phyloP scores from a whole-genome alignment of 805 yeast genomes.

The Kodamaea fukazawae region DNA sequence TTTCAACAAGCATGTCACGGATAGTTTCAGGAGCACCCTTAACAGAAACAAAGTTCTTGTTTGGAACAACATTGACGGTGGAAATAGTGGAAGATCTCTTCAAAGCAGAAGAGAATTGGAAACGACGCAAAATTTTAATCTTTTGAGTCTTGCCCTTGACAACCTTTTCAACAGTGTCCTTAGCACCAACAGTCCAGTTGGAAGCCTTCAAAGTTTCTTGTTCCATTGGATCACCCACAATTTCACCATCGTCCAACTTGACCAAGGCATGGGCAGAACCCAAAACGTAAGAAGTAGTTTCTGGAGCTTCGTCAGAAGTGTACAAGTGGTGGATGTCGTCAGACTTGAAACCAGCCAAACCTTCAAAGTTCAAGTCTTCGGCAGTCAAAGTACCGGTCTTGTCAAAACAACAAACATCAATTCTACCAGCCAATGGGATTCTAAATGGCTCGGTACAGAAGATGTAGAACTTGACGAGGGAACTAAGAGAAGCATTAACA shows the following conservation, averaged over 20 bases:
- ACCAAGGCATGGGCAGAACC: conserved; percentile 98
- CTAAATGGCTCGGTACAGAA: conserved; percentile 98
- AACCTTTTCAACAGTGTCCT: conserved; percentile 57
- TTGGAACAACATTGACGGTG: conserved; percentile 43
- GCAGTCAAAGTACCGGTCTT: conserved; percentile 98
- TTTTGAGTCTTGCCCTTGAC: conserved; percentile 37
- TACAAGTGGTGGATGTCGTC: conserved; percentile 54
- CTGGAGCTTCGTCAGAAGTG: conserved; percentile 62
- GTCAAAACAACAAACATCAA: conserved; percentile 97
- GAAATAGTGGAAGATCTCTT: conserved; percentile 93
- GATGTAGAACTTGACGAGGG: conserved; percentile 81
- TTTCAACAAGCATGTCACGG: conserved; percentile 63
- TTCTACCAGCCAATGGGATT: conserved; percentile 95
- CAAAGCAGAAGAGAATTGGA: conserved; percentile 94
- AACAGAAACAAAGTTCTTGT: conserved; percentile 68
- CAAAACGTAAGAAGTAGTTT: conserved; percentile 63
- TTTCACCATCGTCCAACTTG: conserved; percentile 90
- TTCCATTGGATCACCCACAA: conserved; percentile 99
- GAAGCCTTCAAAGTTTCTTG: conserved; percentile 89
- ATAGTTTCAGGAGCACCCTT: conserved; percentile 99
- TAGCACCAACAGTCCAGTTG: conserved; percentile 77
- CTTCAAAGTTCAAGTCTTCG: conserved; percentile 94
- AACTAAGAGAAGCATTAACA: conserved; percentile 85
- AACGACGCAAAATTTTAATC: conserved; percentile 80
- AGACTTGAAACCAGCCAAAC: conserved; percentile 73